phyloP scores from a whole-genome alignment of 345 rosid genomes.

The Eucalyptus virginea region DNA sequence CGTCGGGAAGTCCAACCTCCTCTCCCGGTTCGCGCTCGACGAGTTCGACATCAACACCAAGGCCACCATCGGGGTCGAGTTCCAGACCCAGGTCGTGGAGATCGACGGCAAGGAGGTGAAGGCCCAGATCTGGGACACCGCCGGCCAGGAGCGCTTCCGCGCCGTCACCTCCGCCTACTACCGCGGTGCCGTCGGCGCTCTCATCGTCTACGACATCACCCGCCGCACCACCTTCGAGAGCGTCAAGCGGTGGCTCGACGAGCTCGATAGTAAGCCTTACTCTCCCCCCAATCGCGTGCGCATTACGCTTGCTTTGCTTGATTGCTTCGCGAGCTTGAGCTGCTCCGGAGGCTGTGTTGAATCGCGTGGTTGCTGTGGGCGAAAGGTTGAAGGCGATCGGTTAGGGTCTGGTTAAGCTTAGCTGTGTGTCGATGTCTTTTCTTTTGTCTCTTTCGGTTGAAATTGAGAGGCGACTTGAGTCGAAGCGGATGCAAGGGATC shows the following conservation, averaged over 20 bases:
- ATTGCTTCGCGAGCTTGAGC: not conserved
- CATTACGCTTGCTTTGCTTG: not conserved
- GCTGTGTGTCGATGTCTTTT: not conserved
- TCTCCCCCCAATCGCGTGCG: not conserved
- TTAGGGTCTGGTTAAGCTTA: not conserved
- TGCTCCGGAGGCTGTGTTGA: not conserved
- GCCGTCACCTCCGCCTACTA: constrained; percentile 97
- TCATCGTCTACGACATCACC: constrained; percentile 82
- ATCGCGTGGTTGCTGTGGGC: no score
- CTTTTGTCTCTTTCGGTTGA: not conserved
- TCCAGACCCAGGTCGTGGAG: constrained; percentile 76
- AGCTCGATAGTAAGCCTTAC: constrained; percentile 51
- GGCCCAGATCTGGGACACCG: constrained; percentile 99
- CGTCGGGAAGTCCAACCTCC: constrained; percentile 80
- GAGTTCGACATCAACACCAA: constrained; percentile 86
- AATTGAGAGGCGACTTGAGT: not conserved
- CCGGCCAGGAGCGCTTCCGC: constrained; percentile 92
- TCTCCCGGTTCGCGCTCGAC: constrained; percentile 70
- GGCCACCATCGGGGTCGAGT: constrained; percentile 92
- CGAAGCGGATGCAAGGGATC: not conserved
- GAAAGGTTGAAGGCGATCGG: no score
- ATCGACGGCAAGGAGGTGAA: constrained; percentile 86
- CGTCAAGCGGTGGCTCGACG: constrained; percentile 85
- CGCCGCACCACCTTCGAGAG: constrained; percentile 65
- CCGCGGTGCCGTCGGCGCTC: constrained; percentile 91